Base-by-base conservation (phyloP, 305 asterid species). In the Plantago coronopus region DNA sequence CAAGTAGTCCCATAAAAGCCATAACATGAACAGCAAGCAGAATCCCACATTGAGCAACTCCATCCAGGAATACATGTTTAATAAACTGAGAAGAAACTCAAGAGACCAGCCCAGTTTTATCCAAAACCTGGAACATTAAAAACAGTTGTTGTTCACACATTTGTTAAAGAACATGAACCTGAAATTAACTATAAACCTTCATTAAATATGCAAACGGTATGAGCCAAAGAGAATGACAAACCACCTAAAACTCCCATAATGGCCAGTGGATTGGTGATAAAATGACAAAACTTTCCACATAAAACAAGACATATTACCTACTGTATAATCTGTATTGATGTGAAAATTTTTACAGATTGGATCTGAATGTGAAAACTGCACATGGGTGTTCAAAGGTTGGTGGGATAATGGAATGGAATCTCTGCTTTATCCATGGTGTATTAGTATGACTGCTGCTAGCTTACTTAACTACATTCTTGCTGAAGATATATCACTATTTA, bases 301-400 rank as follows among this genome's bases (percentile, higher is more conserved):
- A 21, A 37, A 48, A 16, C 18, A 57, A 27, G 46, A 46, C 27
- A 61, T 15, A 16, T 7, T 49, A 31, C 71, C 53, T 45, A 69
- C 54, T 29, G 22, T 29, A 66, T 42, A 53, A 27, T 73, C n/a
- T n/a, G n/a, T 5, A 4, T 1, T 27, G 34, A 27, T 3, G 34
- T 27, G 4, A 1, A n/a, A 27, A 27, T 27, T 65, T 71, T 67
- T 59, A 50, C 51, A 54, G 74, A 73, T 7, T 54, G 72, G 74
- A 71, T 58, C 65, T 17, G 55, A 60, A 55, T 57, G 78, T 40
- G 79, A 61, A 68, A 76, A 73, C 64, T 77, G 44, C 86, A 80
- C 77, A 86, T 78, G 81, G 80, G 71, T 17, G 17, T 59, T 69
- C 61, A 25, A 70, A 62, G 66, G 79, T 80, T 69, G 81, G 85